Conservation (phyloP, 306 rosid genomes). For the Cicer cuneatum region DNA sequence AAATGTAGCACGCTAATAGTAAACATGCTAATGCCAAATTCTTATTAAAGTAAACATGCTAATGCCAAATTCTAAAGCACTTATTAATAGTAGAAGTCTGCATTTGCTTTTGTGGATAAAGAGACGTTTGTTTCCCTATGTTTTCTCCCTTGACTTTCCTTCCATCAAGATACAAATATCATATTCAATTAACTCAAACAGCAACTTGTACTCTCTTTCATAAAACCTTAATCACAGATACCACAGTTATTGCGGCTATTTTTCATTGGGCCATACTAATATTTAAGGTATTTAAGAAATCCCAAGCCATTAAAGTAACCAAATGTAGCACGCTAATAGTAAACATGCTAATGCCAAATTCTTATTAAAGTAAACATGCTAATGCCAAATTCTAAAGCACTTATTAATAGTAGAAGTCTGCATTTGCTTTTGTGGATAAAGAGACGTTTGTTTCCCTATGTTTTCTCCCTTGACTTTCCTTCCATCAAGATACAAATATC, state of each 20-base stretch:
- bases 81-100: conserved; percentile 28
- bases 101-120: conserved; percentile 10
- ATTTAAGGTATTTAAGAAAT: conserved; percentile 14
- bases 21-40: too few relatives aligned
- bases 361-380: too few relatives aligned
- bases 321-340: conserved; percentile 35
- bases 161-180: conserved; percentile 21
- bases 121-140: conserved; percentile 15
- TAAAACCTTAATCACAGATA: conserved; percentile 34
- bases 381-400: conserved; percentile 20
- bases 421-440: conserved; percentile 9
- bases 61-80: conserved; percentile 20
- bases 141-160: conserved; percentile 29
- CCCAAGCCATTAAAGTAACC: conserved; percentile 28
- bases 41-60: too few relatives aligned
- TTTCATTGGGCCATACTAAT: conserved; percentile 8
- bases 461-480: conserved; percentile 29
- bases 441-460: conserved; percentile 16
- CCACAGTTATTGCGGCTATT: not conserved
- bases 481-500: conserved; percentile 20
- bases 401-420: conserved; percentile 29
- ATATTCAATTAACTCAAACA: conserved; percentile 26
- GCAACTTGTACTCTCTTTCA: conserved; percentile 11
- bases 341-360: too few relatives aligned
- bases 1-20: conserved; percentile 35